Conservation (phyloP, 2,329 filamentous ascomycete genomes). For the Furcasterigmium sp. region DNA sequence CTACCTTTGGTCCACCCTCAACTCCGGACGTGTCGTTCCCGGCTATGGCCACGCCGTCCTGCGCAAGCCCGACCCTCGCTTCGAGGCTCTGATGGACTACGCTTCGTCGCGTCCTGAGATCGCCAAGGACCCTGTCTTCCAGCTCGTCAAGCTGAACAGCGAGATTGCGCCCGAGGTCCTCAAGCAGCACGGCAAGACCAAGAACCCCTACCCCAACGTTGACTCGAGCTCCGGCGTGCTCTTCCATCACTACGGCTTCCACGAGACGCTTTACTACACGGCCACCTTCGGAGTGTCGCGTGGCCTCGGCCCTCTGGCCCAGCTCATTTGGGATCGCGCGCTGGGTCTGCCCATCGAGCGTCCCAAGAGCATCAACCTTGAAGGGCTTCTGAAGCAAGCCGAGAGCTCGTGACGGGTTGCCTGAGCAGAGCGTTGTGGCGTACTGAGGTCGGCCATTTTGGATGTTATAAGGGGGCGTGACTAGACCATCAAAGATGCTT, state of each 20-base stretch:
- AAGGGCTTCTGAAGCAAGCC: conserved; percentile 71
- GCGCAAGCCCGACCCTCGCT: conserved; percentile 93
- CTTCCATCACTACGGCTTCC: conserved; percentile 98
- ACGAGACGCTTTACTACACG: conserved; percentile 92
- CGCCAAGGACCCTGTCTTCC: conserved; percentile 81
- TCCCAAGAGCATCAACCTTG: conserved; percentile 94
- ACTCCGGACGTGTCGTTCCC: conserved; percentile 88
- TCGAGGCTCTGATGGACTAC: conserved; percentile 95
- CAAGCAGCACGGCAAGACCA: conserved; percentile 94
- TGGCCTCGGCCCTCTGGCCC: conserved; percentile 80
- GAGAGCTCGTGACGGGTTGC: conserved; percentile 32
- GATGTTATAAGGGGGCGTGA: too few relatives aligned
- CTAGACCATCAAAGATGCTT: too few relatives aligned
- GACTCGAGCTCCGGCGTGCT: conserved; percentile 90
- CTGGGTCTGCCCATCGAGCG: conserved; percentile 93
- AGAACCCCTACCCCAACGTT: conserved; percentile 97
- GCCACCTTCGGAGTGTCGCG: conserved; percentile 65
- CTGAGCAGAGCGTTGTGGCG: background rate
- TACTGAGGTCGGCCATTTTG: background rate
- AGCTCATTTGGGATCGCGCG: conserved; percentile 94
- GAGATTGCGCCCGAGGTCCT: conserved; percentile 87
- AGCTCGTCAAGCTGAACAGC: conserved; percentile 89
- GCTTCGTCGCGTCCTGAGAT: conserved; percentile 82
- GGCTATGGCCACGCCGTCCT: conserved; percentile 95
- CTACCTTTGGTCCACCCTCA: conserved; percentile 90